phyloP scores from a whole-genome alignment of 805 yeast genomes.

The Ogataea sp. region DNA sequence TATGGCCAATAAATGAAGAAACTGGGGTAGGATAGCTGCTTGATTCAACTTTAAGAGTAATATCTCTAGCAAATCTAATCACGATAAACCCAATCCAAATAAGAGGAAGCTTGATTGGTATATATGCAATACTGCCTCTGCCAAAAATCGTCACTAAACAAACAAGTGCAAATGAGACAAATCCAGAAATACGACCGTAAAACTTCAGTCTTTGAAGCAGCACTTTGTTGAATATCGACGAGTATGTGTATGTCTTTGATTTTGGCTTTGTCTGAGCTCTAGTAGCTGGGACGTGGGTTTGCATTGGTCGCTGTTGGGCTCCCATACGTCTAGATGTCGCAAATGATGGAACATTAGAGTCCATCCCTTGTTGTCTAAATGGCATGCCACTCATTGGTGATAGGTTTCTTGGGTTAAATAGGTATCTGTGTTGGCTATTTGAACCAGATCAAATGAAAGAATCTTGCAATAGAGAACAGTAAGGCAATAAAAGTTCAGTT shows the following conservation, averaged over 20 bases:
- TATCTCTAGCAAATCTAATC: conserved; percentile 21
- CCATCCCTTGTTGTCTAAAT: too few species aligned
- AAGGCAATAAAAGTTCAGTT: too few species aligned
- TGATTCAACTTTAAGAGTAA: conserved; percentile 18
- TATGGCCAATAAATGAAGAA: conserved; percentile 18
- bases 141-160: conserved; percentile 14
- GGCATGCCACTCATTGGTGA: too few species aligned
- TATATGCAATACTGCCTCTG: conserved; percentile 10
- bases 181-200: conserved; percentile 18
- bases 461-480: too few species aligned
- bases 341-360: not conserved
- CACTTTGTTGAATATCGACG: conserved; percentile 16
- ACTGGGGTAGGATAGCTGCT: conserved; percentile 14
- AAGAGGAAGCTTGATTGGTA: conserved; percentile 17
- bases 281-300: not conserved
- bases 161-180: conserved; percentile 13
- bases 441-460: too few species aligned
- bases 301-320: not conserved
- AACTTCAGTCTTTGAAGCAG: conserved; percentile 19
- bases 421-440: too few species aligned
- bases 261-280: not conserved
- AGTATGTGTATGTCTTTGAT: conserved; percentile 15
- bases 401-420: too few species aligned
- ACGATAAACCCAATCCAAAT: conserved; percentile 22
- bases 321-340: not conserved